phyloP scores from a whole-genome alignment of 768 basidiomycete species.

The Kondoa subrosea region DNA sequence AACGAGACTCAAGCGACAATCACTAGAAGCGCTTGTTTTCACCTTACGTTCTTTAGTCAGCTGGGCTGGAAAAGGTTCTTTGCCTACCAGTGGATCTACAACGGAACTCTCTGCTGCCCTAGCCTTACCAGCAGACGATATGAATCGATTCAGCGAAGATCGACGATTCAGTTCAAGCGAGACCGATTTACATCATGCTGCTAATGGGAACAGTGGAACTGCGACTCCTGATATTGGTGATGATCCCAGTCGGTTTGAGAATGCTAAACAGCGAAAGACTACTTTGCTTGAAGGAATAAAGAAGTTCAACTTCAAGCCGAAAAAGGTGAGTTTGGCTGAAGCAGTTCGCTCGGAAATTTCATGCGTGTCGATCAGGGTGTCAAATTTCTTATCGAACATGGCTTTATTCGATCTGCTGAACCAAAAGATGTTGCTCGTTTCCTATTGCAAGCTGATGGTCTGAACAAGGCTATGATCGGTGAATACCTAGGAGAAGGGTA shows the following conservation, averaged over 20 bases:
- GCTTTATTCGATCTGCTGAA: slow-evolving; percentile 57
- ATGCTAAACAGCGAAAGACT: slow-evolving; percentile 89
- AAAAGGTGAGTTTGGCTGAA: slow-evolving; percentile 54
- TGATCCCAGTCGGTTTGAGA: slow-evolving; percentile 83
- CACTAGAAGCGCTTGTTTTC: slow-evolving; percentile 82
- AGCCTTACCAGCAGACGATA: slow-evolving; percentile 23
- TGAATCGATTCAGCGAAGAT: slow-evolving; percentile 18
- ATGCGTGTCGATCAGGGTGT: slow-evolving; percentile 46
- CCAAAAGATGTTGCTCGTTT: slow-evolving; percentile 71
- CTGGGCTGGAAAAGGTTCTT: slow-evolving; percentile 43
- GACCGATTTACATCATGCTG: background rate
- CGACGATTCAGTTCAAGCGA: background rate
- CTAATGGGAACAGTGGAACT: slow-evolving; percentile 31
- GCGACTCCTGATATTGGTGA: slow-evolving; percentile 66
- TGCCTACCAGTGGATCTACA: slow-evolving; percentile 13
- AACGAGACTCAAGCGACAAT: slow-evolving; percentile 65
- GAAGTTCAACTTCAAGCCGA: slow-evolving; percentile 98
- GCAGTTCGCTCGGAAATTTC: background rate
- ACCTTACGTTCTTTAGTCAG: slow-evolving; percentile 75
- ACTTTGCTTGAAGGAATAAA: slow-evolving; percentile 85
- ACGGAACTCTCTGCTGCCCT: slow-evolving; percentile 15
- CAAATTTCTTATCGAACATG: slow-evolving; percentile 67
- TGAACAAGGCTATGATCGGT: slow-evolving; percentile 89
- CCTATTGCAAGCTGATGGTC: slow-evolving; percentile 69
- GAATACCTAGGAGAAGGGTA: slow-evolving; percentile 97